phyloP scores from a whole-genome alignment of 768 basidiomycete genomes.

The Termitomyces heimii region DNA sequence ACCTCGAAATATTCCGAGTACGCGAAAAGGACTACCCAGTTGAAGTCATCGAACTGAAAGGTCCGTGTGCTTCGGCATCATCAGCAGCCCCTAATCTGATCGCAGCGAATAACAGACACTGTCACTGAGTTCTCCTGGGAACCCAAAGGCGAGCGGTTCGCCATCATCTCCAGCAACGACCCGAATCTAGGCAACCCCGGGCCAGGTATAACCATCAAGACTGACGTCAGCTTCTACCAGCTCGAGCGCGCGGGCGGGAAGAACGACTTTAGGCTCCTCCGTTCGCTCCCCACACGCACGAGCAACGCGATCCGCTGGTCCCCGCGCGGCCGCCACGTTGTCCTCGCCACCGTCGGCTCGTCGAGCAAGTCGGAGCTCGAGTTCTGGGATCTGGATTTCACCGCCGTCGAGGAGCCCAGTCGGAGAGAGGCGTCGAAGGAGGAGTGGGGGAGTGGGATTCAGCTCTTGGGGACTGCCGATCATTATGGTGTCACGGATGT shows the following conservation, averaged over 20 bases:
- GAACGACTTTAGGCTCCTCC: constrained; percentile 90
- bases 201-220: constrained; percentile 92
- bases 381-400: constrained; percentile 98
- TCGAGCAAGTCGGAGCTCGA: constrained; percentile 95
- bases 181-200: constrained; percentile 88
- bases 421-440: constrained; percentile 48
- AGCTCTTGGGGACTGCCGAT: constrained; percentile 80
- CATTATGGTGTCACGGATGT: constrained; percentile 98
- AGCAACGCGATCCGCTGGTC: constrained; percentile 97
- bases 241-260: constrained; percentile 81
- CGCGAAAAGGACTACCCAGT: constrained; percentile 98
- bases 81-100: background rate
- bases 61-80: constrained; percentile 28
- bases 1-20: constrained; percentile 95
- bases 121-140: constrained; percentile 99
- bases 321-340: constrained; percentile 91
- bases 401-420: constrained; percentile 47
- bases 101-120: constrained; percentile 50
- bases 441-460: constrained; percentile 86
- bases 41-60: constrained; percentile 96
- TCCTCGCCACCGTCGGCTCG: constrained; percentile 93
- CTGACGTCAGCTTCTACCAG: constrained; percentile 94
- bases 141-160: constrained; percentile 95
- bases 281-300: constrained; percentile 74
- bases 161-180: constrained; percentile 90